These are phyloP conservation scores for Vinca minor DNA, from an alignment of 257 asterid genomes.

Conservation along the genomic window DNA sequence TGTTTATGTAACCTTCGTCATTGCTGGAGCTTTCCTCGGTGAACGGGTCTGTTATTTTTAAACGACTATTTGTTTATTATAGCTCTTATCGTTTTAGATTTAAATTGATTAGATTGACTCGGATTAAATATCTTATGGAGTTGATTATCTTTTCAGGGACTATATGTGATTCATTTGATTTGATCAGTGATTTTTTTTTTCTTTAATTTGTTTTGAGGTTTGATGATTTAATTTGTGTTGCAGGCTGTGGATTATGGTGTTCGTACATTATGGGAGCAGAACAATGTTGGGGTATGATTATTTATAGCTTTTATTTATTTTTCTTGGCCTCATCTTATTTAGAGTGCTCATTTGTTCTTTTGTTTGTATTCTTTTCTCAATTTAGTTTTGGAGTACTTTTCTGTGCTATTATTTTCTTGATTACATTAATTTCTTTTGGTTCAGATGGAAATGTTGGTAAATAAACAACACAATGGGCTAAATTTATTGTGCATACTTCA, in stretches of 20 bases:
- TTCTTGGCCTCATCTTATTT: background rate
- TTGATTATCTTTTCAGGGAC: too few species aligned
- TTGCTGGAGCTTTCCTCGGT: constrained; percentile 75
- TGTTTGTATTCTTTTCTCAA: background rate
- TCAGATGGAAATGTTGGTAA: background rate
- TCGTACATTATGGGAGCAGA: constrained; percentile 28
- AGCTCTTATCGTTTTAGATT: background rate
- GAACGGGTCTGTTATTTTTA: constrained; percentile 44
- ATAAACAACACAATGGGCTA: background rate
- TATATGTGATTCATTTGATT: background rate
- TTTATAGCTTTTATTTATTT: background rate
- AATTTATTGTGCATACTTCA: background rate
- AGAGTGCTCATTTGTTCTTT: background rate
- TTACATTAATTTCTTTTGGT: background rate
- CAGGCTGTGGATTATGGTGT: constrained; percentile 44
- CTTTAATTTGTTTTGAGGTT: background rate
- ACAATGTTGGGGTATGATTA: constrained; percentile 31
- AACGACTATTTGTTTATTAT: background rate
- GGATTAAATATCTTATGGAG: too few species aligned
- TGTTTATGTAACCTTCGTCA: constrained; percentile 72
- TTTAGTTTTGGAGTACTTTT: background rate
- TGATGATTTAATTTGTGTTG: constrained; percentile 4
- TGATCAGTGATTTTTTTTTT: background rate
- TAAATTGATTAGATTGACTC: constrained; percentile 13
- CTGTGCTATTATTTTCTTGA: background rate